Evolutionary conservation across 148 eudicot genomes (phyloP).

Genomic region (Amaranthus hypochondriacus): DNA sequence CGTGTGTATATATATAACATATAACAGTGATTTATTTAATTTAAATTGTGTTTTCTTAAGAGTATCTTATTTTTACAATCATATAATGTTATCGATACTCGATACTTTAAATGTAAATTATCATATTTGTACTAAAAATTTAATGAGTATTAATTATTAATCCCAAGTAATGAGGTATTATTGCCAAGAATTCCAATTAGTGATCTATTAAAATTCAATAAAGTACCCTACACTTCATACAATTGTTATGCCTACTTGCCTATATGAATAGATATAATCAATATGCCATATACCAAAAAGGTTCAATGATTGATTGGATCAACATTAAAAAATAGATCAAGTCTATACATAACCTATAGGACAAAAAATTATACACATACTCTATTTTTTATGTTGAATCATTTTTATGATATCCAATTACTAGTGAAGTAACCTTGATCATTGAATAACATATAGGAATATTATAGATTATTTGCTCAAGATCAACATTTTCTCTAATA

Average conservation of each 20-base stretch:
- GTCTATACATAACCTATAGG: slow-evolving; percentile 2
- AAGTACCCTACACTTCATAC: slow-evolving; percentile 1
- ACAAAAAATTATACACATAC: background rate
- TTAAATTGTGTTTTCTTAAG: no score
- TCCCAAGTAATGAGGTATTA: background rate
- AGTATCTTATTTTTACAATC: no score
- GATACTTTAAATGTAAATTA: background rate
- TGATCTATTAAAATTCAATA: background rate
- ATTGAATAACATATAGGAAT: background rate
- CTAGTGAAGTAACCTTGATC: background rate
- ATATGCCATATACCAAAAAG: slow-evolving; percentile 13
- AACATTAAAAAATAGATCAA: background rate
- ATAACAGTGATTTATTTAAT: no score
- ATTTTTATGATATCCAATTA: no score
- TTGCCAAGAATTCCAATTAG: slow-evolving; percentile 10
- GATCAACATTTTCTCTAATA: no score
- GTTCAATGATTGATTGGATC: slow-evolving; percentile 9
- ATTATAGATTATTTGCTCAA: no score
- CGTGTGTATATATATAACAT: no score
- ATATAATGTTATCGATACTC: no score
- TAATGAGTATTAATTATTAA: background rate
- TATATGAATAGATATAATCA: background rate
- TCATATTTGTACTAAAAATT: background rate
- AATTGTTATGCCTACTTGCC: slow-evolving; percentile 7
- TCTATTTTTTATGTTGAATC: no score